Percentiles rank a stretch among this genome's conserved stretches.
phyloP scores from a whole-genome alignment of 140 eudicot species.

The Bidens hawaiensis region DNA sequence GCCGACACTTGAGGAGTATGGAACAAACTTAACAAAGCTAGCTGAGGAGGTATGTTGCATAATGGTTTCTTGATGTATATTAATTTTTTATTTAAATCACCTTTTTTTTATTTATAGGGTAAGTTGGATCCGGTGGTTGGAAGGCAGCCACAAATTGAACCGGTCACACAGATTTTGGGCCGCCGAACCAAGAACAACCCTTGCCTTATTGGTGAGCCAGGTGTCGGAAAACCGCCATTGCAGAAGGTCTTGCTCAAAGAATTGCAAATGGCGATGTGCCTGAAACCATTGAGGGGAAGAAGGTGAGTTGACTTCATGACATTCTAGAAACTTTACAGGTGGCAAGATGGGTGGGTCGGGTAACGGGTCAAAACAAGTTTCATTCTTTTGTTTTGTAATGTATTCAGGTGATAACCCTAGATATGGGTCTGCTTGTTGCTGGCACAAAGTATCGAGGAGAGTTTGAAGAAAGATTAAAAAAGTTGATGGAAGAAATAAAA shows the following conservation, averaged over 20 bases:
- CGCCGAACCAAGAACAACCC: slow-evolving; percentile 91
- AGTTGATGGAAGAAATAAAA: slow-evolving; percentile 92
- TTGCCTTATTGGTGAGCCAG: slow-evolving; percentile 95
- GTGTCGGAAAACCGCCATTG: slow-evolving; percentile 97
- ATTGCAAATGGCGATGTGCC: slow-evolving; percentile 96
- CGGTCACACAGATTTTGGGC: slow-evolving; percentile 94
- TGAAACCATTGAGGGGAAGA: slow-evolving; percentile 92
- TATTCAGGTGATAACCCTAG: slow-evolving; percentile 84
- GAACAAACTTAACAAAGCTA: slow-evolving; percentile 86
- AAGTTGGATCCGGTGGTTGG: slow-evolving; percentile 97
- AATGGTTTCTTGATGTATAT: neutral
- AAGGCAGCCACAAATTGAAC: slow-evolving; percentile 79
- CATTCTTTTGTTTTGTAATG: neutral
- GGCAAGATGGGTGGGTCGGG: neutral
- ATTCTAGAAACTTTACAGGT: neutral
- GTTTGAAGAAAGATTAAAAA: slow-evolving; percentile 91
- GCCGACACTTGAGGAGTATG: slow-evolving; percentile 97
- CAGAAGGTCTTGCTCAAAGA: slow-evolving; percentile 95
- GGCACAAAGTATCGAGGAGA: slow-evolving; percentile 98
- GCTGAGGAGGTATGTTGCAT: slow-evolving; percentile 77
- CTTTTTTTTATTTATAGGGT: slow-evolving; percentile 38
- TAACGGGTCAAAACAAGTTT: neutral
- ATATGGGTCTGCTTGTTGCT: slow-evolving; percentile 95
- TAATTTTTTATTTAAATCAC: neutral
- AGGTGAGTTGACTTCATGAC: slow-evolving; percentile 39